Conservation (phyloP, 2,329 filamentous ascomycete species). For the Septoria linicola region DNA sequence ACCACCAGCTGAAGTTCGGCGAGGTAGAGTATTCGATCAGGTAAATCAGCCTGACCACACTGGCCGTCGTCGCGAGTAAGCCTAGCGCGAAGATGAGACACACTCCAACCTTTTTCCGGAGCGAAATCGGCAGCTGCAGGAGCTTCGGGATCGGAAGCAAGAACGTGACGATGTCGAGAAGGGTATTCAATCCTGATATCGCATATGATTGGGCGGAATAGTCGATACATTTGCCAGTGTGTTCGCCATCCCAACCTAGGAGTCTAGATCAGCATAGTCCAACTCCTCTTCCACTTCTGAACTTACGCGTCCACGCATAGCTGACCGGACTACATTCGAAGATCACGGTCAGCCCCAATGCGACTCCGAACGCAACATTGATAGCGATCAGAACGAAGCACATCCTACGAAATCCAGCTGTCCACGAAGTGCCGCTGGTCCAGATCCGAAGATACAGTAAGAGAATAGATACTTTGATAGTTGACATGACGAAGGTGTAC, state of each 20-base stretch:
- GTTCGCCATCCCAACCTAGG: conserved; percentile 9
- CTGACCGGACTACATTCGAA: conserved; percentile 11
- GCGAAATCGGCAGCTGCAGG: conserved; percentile 3
- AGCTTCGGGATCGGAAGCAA: conserved; percentile 12
- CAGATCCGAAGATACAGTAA: conserved; percentile 17
- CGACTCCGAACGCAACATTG: conserved; percentile 4
- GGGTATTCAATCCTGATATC: conserved; percentile 8
- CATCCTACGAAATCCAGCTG: conserved; percentile 3
- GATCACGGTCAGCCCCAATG: conserved; percentile 1
- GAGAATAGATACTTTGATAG: conserved; percentile 14
- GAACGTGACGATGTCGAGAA: conserved; percentile 14
- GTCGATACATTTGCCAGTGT: conserved; percentile 8
- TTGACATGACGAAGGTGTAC: conserved; percentile 15
- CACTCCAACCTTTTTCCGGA: conserved; percentile 11
- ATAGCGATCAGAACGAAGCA: conserved; percentile 12
- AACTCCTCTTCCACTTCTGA: background rate
- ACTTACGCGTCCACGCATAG: conserved; percentile 12
- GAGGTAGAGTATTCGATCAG: conserved; percentile 8
- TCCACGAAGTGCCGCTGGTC: conserved; percentile 6
- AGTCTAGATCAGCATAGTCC: too few species aligned
- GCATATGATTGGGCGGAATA: conserved; percentile 8
- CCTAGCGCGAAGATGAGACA: conserved; percentile 19
- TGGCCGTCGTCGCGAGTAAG: conserved; percentile 22
- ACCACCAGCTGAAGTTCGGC: conserved; percentile 17
- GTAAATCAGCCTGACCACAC: conserved; percentile 16